phyloP scores from a whole-genome alignment of 2,329 filamentous ascomycete genomes.

The Nemania abortiva region DNA sequence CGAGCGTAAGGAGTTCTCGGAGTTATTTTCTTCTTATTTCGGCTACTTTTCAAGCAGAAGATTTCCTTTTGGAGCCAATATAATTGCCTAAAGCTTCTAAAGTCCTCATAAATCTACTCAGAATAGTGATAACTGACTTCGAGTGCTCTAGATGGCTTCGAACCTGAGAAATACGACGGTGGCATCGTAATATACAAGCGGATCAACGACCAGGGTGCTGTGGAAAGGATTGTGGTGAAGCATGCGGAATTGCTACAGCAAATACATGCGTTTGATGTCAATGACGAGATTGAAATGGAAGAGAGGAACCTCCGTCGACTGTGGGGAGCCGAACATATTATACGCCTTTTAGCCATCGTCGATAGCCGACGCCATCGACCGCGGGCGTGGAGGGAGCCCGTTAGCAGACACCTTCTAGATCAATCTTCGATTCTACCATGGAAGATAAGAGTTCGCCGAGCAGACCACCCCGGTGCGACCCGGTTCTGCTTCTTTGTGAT shows the following conservation, averaged over 20 bases:
- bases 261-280: neutral
- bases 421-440: neutral
- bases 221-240: neutral
- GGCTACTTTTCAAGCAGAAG: too few species aligned
- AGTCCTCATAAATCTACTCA: too few species aligned
- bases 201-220: neutral
- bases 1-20: neutral
- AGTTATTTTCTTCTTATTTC: too few species aligned
- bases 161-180: neutral
- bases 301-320: neutral
- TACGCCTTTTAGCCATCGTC: neutral
- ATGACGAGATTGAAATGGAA: neutral
- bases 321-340: neutral
- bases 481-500: slow-evolving; percentile 14
- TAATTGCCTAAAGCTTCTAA: too few species aligned
- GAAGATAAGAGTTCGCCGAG: neutral
- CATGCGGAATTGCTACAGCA: neutral
- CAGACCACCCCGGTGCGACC: neutral
- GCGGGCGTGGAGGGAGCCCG: neutral
- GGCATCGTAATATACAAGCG: neutral
- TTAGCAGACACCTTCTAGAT: neutral
- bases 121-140: too few species aligned
- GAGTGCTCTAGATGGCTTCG: too few species aligned
- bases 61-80: too few species aligned
- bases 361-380: neutral